Base-by-base conservation (phyloP, 208 protist genomes). In the Porcisia hertigi region DNA sequence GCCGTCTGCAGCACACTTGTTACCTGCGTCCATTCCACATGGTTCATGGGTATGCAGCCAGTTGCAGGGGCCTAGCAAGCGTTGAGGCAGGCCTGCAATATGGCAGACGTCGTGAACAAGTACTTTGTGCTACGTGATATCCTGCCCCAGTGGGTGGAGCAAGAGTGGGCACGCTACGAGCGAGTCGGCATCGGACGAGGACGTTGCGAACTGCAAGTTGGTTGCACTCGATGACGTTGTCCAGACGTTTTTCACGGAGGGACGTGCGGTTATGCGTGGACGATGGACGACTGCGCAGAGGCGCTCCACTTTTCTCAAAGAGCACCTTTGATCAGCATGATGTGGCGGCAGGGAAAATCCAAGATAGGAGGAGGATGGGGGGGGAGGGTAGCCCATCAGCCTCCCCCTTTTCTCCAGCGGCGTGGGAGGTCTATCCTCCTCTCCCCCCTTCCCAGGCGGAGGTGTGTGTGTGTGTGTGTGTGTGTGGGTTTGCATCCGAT, bases 41-140 rank as follows among this genome's bases (percentile, higher is more conserved):
- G 1, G 71, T 53, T 23, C 77, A 74, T n/a, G 72, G 65, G 8
- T 67, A 30, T 79, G 71, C 73, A 79, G 62, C 65, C 88, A 63
- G 78, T 80, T 14, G 82, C 58, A 25, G 72, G 75, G 18, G 83
- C 73, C 14, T 84, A 81, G 41, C 69, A 83, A 53, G 66, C 88
- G 63, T 60, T 75, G 52, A 90, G 88, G 74, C 82, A 93, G 71
- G 80, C 74, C 36, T 86, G 88, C 54, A 59, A 91, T 20, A 79
- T 77, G 49, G 76, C 84, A n/a, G 86, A 93, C 67, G 80, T 81
- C 16, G 71, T 93, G 49, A 71, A 81, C 25, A 82, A 86, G 69
- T 89, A 85, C 60, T 88, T 88, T 16, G 23, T 86, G 69, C 47
- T 86, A 54, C 58, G 63, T 20, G 77, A 79, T 41, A 16, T 72